Evolutionary conservation across 768 basidiomycete genomes (phyloP).

Genomic region (Mycena indigotica): DNA sequence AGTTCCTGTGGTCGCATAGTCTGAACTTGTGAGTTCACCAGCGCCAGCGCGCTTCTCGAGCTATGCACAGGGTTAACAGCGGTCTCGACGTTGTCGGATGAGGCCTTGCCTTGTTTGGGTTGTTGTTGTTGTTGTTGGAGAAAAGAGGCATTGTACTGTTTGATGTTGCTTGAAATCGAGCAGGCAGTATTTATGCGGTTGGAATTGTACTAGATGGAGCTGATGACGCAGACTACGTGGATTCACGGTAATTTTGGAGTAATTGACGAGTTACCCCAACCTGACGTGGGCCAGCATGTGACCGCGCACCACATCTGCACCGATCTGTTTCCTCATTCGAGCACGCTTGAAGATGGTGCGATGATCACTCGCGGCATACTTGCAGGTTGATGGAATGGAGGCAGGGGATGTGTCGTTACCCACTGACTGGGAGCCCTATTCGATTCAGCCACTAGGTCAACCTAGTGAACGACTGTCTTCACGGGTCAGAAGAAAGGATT

Average conservation of each 20-base stretch:
- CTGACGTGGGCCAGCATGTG: neutral
- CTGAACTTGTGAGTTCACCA: neutral
- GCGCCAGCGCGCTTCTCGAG: slow-evolving; percentile 5
- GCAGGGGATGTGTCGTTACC: no score
- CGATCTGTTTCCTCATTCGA: no score
- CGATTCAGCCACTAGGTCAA: no score
- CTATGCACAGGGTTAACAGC: neutral
- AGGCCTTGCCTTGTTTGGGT: slow-evolving; percentile 19
- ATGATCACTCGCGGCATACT: no score
- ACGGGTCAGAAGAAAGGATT: no score
- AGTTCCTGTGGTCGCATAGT: neutral
- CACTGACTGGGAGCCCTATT: no score
- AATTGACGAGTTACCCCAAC: neutral
- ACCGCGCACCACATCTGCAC: neutral
- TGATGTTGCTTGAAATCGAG: neutral
- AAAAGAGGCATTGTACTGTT: slow-evolving; percentile 34
- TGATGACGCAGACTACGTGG: neutral
- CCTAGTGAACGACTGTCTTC: no score
- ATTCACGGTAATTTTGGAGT: neutral
- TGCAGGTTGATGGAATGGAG: no score
- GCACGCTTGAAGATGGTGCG: no score
- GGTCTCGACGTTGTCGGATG: neutral
- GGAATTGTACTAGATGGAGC: neutral
- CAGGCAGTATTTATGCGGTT: neutral
- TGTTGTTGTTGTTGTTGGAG: slow-evolving; percentile 17